Base-by-base conservation (phyloP, 257 asterid species). In the Lycium ferocissimum region DNA sequence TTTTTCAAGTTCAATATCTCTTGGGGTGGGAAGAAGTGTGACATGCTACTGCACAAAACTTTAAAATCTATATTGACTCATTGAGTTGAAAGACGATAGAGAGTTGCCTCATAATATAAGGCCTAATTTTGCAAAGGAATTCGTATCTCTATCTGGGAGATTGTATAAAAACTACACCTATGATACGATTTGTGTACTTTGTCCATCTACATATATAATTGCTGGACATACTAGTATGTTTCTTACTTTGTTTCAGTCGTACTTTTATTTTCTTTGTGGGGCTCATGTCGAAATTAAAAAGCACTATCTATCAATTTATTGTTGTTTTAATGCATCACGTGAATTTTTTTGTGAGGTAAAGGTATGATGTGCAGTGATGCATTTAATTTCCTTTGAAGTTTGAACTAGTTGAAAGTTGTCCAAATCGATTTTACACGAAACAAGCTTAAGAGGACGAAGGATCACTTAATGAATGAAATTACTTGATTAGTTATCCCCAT, bases 1-100 rank as follows among this genome's bases (percentile, higher is more conserved):
- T 97, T 95, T 94, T 97, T 97, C 94, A 97, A 95, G 90, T 95
- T 95, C 90, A 97, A 97, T 43, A 97, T 95, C 66, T 95, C 98
- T 20, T 94, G 99, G 54, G 98, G 98, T 8, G 98, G 98, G 61
- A 96, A 94, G 98, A 97, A 95, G 92, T 97, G 94, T 91, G 85
- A 40, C 45, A 40, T 40, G 45, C 45, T 40, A 40, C 45, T 6
- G 4, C 45, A 33, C 45, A 14, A 26, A 72, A n/a, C 26, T 45
- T 2, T 43, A 18, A 45, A 65, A 71, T n/a, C 56, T 9, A 17
- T 20, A 18, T 43, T 20, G 12, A 58, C 72, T 83, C 78, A 83
- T 83, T 66, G 83, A 80, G 45, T 84, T 83, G 87, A 85, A 83
- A 9, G 58, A 6, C 26, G 7, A n/a, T 45, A 72, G n/a, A 45